These are phyloP conservation scores for Candida khao-thaluensis DNA, from an alignment of 805 yeast species.

Conservation along the genomic window DNA sequence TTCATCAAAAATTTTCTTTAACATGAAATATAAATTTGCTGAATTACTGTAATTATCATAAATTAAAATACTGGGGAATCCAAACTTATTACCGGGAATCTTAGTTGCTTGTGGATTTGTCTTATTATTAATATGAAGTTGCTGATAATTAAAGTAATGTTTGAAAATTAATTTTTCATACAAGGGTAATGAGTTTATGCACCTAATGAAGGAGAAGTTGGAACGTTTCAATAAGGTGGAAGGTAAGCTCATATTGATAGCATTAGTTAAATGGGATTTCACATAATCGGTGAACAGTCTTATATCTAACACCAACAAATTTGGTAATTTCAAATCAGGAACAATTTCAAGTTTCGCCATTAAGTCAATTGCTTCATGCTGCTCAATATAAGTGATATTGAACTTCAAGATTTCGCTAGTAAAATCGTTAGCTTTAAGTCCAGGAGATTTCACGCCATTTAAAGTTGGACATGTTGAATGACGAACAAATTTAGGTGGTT, in stretches of 20 bases:
- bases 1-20: constrained; percentile 51
- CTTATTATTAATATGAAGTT: neutral
- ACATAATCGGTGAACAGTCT: constrained; percentile 78
- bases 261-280: constrained; percentile 51
- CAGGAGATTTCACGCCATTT: constrained; percentile 4
- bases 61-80: constrained; percentile 38
- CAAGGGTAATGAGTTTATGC: constrained; percentile 58
- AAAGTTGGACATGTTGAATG: constrained; percentile 12
- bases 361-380: constrained; percentile 1
- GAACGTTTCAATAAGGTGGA: constrained; percentile 81
- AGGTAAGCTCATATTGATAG: constrained; percentile 82
- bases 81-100: constrained; percentile 22
- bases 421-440: constrained; percentile 9
- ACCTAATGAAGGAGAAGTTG: constrained; percentile 63
- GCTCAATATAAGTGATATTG: constrained; percentile 6
- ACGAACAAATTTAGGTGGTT: constrained; percentile 8
- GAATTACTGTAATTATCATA: constrained; percentile 49
- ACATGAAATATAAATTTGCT: constrained; percentile 45
- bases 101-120: constrained; percentile 2
- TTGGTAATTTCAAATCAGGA: constrained; percentile 13
- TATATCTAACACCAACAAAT: constrained; percentile 62
- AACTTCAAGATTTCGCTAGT: constrained; percentile 5
- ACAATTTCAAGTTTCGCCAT: constrained; percentile 7
- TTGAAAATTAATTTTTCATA: constrained; percentile 47
- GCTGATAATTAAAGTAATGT: constrained; percentile 12